A percentile compares a stretch with the other conserved stretches of the same genome.
Conservation (phyloP, 495 filamentous ascomycete genomes). For the Daldinia grandis region DNA sequence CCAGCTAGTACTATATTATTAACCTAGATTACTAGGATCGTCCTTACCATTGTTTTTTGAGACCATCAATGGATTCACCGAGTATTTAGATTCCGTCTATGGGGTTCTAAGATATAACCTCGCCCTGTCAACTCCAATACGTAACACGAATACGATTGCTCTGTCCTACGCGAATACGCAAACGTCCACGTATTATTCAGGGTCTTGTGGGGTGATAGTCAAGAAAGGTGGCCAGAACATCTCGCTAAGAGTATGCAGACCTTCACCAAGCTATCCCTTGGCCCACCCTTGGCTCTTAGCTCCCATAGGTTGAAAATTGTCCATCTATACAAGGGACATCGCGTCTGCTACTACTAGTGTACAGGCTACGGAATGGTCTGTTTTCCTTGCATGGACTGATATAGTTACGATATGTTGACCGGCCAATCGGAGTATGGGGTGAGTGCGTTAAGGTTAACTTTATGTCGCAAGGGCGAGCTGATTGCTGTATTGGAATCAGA, state of each 20-base stretch:
- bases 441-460: neutral
- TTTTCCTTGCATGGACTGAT: neutral
- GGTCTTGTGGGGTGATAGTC: neutral
- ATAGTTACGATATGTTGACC: neutral
- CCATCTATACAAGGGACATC: neutral
- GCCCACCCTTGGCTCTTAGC: neutral
- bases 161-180: slow-evolving; percentile 5
- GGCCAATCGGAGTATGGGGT: neutral
- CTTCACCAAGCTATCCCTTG: neutral
- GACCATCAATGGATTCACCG: neutral
- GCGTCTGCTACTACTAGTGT: neutral
- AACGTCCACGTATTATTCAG: neutral
- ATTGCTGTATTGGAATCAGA: neutral
- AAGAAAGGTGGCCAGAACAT: slow-evolving; percentile 6
- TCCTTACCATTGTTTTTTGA: neutral
- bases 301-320: neutral
- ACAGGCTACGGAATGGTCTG: neutral
- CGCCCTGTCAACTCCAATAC: neutral
- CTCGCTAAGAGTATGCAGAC: neutral
- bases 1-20: neutral
- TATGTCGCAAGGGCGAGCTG: neutral
- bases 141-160: slow-evolving; percentile 25
- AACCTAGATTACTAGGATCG: slow-evolving; percentile 2
- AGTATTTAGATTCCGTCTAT: neutral
- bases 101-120: neutral